Evolutionary conservation across 306 rosid genomes (phyloP).

Genomic region (Astragalus glycyphyllos): DNA sequence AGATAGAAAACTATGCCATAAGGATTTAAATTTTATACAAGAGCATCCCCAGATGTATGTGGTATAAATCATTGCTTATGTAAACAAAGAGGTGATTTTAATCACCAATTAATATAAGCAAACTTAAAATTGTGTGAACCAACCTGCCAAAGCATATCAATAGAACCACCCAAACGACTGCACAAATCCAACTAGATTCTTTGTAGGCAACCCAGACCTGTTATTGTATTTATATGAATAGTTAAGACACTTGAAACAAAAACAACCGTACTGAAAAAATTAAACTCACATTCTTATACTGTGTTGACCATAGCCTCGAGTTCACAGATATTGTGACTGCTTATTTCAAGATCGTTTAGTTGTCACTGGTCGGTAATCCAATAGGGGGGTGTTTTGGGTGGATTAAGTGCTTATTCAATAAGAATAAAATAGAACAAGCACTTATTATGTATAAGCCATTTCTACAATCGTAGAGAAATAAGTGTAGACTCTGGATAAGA

Average conservation of each 20-base stretch:
- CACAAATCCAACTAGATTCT: conserved; percentile 67
- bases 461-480: no score
- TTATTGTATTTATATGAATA: conserved; percentile 36
- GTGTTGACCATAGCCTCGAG: not conserved
- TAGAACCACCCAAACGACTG: conserved; percentile 68
- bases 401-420: no score
- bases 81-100: not conserved
- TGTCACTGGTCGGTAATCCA: conserved; percentile 14
- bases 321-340: conserved; percentile 8
- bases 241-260: conserved; percentile 32
- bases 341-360: conserved; percentile 25
- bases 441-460: no score
- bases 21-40: not conserved
- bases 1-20: not conserved
- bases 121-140: conserved; percentile 37
- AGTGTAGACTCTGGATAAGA: no score
- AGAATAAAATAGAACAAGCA: no score
- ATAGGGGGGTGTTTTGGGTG: not conserved
- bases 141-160: conserved; percentile 87
- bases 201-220: conserved; percentile 92
- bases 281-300: conserved; percentile 22
- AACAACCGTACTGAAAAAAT: conserved; percentile 12
- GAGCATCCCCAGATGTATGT: not conserved
- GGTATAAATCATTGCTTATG: no score
- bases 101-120: conserved; percentile 13